phyloP scores from a whole-genome alignment of 2,329 filamentous ascomycete species.

The Aspergillus ochraceoroseus region DNA sequence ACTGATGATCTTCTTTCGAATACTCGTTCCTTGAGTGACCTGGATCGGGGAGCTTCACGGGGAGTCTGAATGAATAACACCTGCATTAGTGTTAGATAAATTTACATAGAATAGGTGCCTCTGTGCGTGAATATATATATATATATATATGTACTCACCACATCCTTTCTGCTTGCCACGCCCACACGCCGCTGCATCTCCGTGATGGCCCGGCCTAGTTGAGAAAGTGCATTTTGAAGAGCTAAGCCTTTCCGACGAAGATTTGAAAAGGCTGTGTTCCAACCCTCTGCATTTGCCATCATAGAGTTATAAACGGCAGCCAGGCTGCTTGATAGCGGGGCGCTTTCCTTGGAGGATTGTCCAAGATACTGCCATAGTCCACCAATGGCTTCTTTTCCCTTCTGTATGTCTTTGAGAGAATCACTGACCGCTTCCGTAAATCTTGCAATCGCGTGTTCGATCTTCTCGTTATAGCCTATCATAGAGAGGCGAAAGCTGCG shows the following conservation, averaged over 20 bases:
- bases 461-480: constrained; percentile 80
- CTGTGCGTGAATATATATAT: background rate
- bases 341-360: constrained; percentile 58
- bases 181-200: constrained; percentile 85
- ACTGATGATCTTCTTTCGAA: constrained; percentile 21
- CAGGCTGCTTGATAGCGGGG: constrained; percentile 56
- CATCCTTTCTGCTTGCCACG: constrained; percentile 68
- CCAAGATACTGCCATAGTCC: constrained; percentile 73
- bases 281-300: constrained; percentile 87
- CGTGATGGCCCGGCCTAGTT: constrained; percentile 69
- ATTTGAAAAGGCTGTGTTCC: constrained; percentile 73
- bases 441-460: constrained; percentile 80
- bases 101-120: constrained; percentile 6
- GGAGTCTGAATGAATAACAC: constrained; percentile 20
- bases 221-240: constrained; percentile 64
- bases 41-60: constrained; percentile 15
- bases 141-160: constrained; percentile 51
- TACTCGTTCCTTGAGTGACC: constrained; percentile 25
- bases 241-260: constrained; percentile 68
- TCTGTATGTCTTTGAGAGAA: constrained; percentile 69
- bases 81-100: constrained; percentile 17
- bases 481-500: constrained; percentile 76
- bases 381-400: constrained; percentile 69
- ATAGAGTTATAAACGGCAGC: constrained; percentile 79
- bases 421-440: constrained; percentile 73